Evolutionary conservation across 495 filamentous ascomycete species (phyloP), one percentile per base, ranked within the genome.

Genomic region (Penicillium egyptiacum): DNA sequence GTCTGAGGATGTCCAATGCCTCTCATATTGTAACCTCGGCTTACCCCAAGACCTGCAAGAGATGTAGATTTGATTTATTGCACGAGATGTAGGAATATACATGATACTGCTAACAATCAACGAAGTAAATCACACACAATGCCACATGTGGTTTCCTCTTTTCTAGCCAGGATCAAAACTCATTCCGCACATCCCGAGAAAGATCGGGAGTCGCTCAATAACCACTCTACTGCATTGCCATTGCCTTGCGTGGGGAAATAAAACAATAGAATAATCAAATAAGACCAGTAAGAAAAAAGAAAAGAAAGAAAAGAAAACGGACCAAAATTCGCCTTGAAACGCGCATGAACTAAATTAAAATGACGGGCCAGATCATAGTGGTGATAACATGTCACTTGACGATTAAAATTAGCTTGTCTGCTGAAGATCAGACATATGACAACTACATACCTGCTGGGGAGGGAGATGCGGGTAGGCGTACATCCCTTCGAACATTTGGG

Each of bases 401-500:
- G n/a, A 28, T 9, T 25, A 31, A 39, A 14, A 20, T 66, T 57
- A 66, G 57, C 28, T 16, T 17, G 12, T 44, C 12, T 4, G 1
- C 25, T 42, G 43, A 33, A 22, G 12, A 22, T 23, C 10, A 16
- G 51, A 14, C n/a, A 25, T 22, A 25, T 12, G 23, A 26, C 14
- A 19, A n/a, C 30, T 28, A 75, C 82, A 59, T 81, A 93, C 91
- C 82, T 92, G 91, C 74, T 95, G 91, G 58, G 88, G 81, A 59
- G 88, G 88, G 79, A 96, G 88, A 58, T 84, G 79, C 35, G 87
- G 81, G 71, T 90, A 94, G 31, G 82, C 72, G 75, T 97, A 97
- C 81, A 97, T 96, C 50, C 79, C 81, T 60, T 92, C 89, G 67
- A 93, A 96, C 83, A 96, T 94, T 62, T 85, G 86, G 42, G 84